Evolutionary conservation across 176 grass and related monocot species (phyloP).

Genomic region (Phyllostachys edulis): DNA sequence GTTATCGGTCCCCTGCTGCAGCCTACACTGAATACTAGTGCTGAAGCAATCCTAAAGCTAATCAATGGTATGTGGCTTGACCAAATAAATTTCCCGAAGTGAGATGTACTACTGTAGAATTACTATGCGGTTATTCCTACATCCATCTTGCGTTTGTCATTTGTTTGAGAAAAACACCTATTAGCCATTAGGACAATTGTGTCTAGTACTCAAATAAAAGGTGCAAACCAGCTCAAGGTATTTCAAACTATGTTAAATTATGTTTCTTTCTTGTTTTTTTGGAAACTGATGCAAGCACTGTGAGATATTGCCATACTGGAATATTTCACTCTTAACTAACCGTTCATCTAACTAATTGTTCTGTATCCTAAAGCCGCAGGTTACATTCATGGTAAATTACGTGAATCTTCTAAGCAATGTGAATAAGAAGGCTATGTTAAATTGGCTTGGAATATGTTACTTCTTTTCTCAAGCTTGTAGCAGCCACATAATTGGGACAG

Average conservation of each 20-base stretch:
- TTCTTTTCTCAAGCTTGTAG: not conserved
- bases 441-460: conserved; percentile 3
- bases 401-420: not conserved
- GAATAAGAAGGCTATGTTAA: not conserved
- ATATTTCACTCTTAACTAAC: not conserved
- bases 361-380: conserved; percentile 1
- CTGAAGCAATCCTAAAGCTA: conserved; percentile 56
- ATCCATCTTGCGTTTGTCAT: no score
- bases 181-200: not conserved
- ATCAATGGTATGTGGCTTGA: conserved; percentile 44
- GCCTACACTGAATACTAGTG: conserved; percentile 61
- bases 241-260: not conserved
- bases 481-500: not conserved
- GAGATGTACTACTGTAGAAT: not conserved
- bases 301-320: not conserved
- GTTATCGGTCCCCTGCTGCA: conserved; percentile 64
- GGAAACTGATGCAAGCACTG: not conserved
- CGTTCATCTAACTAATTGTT: conserved; percentile 2
- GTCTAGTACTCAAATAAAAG: not conserved
- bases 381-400: not conserved
- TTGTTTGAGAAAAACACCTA: no score
- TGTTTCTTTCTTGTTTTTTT: not conserved
- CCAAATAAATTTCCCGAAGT: not conserved
- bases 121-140: not conserved
- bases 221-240: not conserved